phyloP scores from a whole-genome alignment of 164 flowering plant species.

The Aristolochia fimbriata region DNA sequence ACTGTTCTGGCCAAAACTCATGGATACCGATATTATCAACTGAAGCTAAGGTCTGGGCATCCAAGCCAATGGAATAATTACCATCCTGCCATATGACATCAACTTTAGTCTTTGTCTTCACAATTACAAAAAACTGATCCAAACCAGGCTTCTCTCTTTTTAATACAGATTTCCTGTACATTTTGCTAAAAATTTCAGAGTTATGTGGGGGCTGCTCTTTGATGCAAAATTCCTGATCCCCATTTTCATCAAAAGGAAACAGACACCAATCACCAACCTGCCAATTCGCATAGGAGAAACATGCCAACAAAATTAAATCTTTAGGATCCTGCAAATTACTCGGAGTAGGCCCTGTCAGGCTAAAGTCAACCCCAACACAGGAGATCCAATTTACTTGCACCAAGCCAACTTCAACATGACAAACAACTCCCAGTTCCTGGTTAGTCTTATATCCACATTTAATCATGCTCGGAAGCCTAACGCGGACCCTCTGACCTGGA shows the following conservation, averaged over 20 bases:
- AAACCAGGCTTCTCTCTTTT: constrained; percentile 11
- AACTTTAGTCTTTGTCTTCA: constrained; percentile 51
- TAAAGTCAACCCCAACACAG: constrained; percentile 29
- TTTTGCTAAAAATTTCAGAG: neutral
- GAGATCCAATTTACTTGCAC: constrained; percentile 78
- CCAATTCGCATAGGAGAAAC: constrained; percentile 70
- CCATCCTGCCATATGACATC: constrained; percentile 97
- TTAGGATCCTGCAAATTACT: constrained; percentile 37
- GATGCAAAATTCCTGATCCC: neutral
- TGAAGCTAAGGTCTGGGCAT: constrained; percentile 44
- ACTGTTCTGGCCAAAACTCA: constrained; percentile 80
- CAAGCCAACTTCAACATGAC: constrained; percentile 56
- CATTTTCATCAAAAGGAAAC: constrained; percentile 23
- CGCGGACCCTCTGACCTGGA: constrained; percentile 76
- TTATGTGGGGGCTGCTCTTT: constrained; percentile 11
- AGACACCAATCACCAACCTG: constrained; percentile 90
- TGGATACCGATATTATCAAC: constrained; percentile 44
- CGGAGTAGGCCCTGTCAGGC: constrained; percentile 28
- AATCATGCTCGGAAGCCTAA: constrained; percentile 25
- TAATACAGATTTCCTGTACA: constrained; percentile 10
- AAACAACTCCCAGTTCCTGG: constrained; percentile 56
- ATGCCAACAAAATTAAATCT: constrained; percentile 49
- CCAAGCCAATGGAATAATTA: constrained; percentile 37
- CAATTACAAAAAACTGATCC: constrained; percentile 42
- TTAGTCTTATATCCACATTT: constrained; percentile 54